These are phyloP conservation scores for Aaosphaeria pasadenensis DNA, from an alignment of 2,329 filamentous ascomycete species.

Conservation along the genomic window DNA sequence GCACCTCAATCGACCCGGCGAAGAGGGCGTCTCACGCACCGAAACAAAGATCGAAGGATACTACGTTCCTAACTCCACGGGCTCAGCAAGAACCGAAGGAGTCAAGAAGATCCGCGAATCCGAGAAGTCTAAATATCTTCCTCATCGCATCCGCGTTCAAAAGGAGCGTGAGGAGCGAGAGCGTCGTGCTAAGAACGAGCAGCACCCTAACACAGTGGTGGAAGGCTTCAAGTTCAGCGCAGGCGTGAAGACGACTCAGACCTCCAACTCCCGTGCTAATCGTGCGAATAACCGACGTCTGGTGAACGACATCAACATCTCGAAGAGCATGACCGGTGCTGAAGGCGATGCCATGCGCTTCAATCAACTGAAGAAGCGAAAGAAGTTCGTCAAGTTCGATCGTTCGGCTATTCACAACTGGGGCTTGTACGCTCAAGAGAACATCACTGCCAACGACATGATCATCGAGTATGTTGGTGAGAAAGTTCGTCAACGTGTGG, in stretches of 20 bases:
- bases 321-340: conserved; percentile 67
- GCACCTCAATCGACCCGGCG: conserved; percentile 59
- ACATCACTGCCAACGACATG: conserved; percentile 97
- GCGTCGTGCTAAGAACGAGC: conserved; percentile 66
- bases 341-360: conserved; percentile 93
- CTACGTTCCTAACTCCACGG: conserved; percentile 83
- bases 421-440: conserved; percentile 96
- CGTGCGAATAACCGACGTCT: conserved; percentile 94
- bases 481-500: conserved; percentile 93
- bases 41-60: conserved; percentile 60
- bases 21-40: conserved; percentile 51
- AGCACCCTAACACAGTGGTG: conserved; percentile 24
- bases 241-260: conserved; percentile 76
- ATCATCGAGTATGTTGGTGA: conserved; percentile 99
- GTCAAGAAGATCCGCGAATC: conserved; percentile 94
- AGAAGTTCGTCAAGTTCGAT: conserved; percentile 98
- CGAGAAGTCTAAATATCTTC: conserved; percentile 96
- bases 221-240: conserved; percentile 55
- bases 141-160: conserved; percentile 94
- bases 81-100: conserved; percentile 86
- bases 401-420: conserved; percentile 98
- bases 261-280: conserved; percentile 87
- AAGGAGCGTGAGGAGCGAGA: conserved; percentile 90
- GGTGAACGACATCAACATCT: conserved; percentile 90
- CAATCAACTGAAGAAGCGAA: conserved; percentile 98